Evolutionary conservation across 441 rosid species (phyloP).

Genomic region (Eruca vesicaria): DNA sequence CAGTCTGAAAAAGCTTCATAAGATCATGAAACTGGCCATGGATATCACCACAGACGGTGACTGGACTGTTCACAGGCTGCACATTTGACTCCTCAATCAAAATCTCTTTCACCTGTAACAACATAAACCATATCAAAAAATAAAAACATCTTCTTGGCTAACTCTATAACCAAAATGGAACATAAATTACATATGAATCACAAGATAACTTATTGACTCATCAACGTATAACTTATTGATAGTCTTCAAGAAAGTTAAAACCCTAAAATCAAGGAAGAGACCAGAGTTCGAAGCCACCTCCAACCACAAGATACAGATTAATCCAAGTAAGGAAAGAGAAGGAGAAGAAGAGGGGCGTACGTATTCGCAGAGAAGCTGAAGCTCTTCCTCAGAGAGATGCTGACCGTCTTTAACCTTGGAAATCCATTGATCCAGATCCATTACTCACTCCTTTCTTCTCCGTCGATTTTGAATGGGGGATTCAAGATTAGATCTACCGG

Average conservation of each 20-base stretch:
- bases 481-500: conserved; percentile 28
- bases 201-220: neutral
- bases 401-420: conserved; percentile 94
- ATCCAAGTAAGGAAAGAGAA: neutral
- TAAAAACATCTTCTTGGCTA: neutral
- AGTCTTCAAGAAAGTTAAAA: neutral
- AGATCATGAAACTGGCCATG: conserved; percentile 99
- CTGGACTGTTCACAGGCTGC: conserved; percentile 99
- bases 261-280: conserved; percentile 3
- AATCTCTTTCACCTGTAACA: conserved; percentile 83
- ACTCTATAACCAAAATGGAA: neutral
- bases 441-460: conserved; percentile 18
- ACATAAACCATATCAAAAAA: neutral
- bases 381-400: conserved; percentile 95
- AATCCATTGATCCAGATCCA: conserved; percentile 99
- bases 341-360: conserved; percentile 36
- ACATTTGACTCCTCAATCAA: conserved; percentile 98
- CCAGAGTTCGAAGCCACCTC: conserved; percentile 3
- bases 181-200: neutral
- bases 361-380: conserved; percentile 98
- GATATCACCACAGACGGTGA: conserved; percentile 97
- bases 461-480: conserved; percentile 17
- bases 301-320: neutral
- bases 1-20: conserved; percentile 97
- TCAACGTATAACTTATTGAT: neutral